Percentiles rank a stretch among this genome's conserved stretches.
phyloP scores from a whole-genome alignment of 1,139 yeast species.

The Sugiyamaella pinicola region DNA sequence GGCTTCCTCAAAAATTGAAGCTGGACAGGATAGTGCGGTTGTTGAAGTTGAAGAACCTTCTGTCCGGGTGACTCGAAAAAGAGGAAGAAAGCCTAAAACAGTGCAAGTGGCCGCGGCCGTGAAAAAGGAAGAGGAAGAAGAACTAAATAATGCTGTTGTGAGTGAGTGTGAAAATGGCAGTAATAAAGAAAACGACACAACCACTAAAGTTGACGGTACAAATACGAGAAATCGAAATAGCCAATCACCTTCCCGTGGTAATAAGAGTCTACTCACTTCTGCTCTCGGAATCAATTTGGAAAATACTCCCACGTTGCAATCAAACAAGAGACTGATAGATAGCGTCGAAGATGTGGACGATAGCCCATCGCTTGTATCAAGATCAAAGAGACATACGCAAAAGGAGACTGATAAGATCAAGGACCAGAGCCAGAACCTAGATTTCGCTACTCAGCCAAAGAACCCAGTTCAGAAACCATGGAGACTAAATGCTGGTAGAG shows the following conservation, averaged over 20 bases:
- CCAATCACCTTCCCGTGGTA: background rate
- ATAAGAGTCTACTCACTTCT: background rate
- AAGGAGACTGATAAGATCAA: slow-evolving; percentile 5
- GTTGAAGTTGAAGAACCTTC: background rate
- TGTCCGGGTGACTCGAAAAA: background rate
- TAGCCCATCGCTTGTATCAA: slow-evolving; percentile 12
- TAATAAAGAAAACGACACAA: background rate
- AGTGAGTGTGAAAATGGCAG: background rate
- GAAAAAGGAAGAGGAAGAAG: background rate
- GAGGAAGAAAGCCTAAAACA: slow-evolving; percentile 11
- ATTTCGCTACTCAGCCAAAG: background rate
- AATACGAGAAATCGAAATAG: background rate
- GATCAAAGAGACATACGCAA: background rate
- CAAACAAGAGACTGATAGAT: background rate
- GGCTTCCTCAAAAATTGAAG: background rate
- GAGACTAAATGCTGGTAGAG: background rate
- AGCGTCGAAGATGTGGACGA: slow-evolving; percentile 3
- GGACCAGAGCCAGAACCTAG: background rate
- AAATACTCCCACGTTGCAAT: background rate
- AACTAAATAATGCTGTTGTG: too few relatives aligned
- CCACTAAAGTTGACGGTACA: background rate
- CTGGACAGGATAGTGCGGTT: background rate
- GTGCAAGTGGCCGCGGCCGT: background rate
- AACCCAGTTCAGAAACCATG: slow-evolving; percentile 6
- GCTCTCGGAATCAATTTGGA: slow-evolving; percentile 15